phyloP scores from a whole-genome alignment of 1,139 yeast genomes.

The Taphrina deformans region DNA sequence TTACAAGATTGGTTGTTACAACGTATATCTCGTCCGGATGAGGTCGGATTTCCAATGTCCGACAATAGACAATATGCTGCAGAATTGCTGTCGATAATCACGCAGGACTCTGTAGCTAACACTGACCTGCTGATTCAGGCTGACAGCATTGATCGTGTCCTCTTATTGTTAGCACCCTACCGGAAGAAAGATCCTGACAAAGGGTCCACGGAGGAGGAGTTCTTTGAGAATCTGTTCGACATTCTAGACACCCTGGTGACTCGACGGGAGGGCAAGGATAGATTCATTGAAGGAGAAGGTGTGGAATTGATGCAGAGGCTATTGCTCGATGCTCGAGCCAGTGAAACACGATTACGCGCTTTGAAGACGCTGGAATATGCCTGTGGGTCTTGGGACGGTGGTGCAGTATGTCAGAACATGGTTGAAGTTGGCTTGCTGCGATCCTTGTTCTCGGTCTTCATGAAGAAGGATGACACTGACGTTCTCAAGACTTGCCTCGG shows the following conservation, averaged over 20 bases:
- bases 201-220: slow-evolving; percentile 42
- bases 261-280: slow-evolving; percentile 39
- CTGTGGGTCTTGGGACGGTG: slow-evolving; percentile 39
- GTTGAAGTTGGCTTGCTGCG: slow-evolving; percentile 44
- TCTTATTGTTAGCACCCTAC: slow-evolving; percentile 39
- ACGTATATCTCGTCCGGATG: slow-evolving; percentile 36
- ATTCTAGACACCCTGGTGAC: slow-evolving; percentile 39
- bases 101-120: slow-evolving; percentile 32
- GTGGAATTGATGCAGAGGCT: slow-evolving; percentile 44
- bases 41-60: slow-evolving; percentile 35
- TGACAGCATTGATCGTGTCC: slow-evolving; percentile 39
- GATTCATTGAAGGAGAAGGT: slow-evolving; percentile 44
- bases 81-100: slow-evolving; percentile 41
- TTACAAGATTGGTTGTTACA: slow-evolving; percentile 39
- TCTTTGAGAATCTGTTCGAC: slow-evolving; percentile 42
- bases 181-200: slow-evolving; percentile 39
- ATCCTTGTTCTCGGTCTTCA: slow-evolving; percentile 41
- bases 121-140: slow-evolving; percentile 31
- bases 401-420: slow-evolving; percentile 40
- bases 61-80: slow-evolving; percentile 42
- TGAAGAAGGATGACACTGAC: slow-evolving; percentile 36
- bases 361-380: slow-evolving; percentile 41
- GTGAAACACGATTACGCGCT: slow-evolving; percentile 39
- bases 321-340: slow-evolving; percentile 38
- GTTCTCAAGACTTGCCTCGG: slow-evolving; percentile 39